A percentile compares a stretch with the other conserved stretches of the same genome.
Conservation (phyloP, 352 stramenopile genomes). For the Globisporangium perplexum region DNA sequence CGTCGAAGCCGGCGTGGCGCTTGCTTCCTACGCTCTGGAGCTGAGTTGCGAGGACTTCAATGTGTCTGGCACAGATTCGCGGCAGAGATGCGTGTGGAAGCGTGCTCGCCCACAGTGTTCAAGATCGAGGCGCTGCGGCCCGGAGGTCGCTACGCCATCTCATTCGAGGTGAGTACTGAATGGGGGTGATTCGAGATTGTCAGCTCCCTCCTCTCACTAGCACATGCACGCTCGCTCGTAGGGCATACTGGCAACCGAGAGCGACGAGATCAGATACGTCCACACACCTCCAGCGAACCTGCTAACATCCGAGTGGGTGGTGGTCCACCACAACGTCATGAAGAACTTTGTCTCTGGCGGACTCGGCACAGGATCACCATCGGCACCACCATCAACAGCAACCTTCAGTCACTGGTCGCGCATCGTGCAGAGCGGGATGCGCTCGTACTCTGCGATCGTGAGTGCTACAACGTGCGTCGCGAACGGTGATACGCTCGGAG, state of each 20-base stretch:
- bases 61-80: conserved; percentile 15
- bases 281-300: conserved; percentile 29
- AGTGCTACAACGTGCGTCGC: conserved; percentile 19
- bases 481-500: conserved; percentile 41
- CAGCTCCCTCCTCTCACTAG: neutral
- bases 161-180: conserved; percentile 27
- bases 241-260: conserved; percentile 30
- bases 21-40: neutral
- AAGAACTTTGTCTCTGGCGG: conserved; percentile 3
- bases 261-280: conserved; percentile 20
- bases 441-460: conserved; percentile 27
- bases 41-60: neutral
- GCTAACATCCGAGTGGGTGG: conserved; percentile 45
- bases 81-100: conserved; percentile 22
- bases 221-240: conserved; percentile 6
- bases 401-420: conserved; percentile 22
- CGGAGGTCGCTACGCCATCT: conserved; percentile 45
- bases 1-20: neutral
- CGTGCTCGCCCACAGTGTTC: conserved; percentile 50
- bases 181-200: neutral
- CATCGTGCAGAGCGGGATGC: conserved; percentile 29
- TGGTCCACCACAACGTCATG: conserved; percentile 38
- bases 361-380: neutral
- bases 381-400: neutral
- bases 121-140: conserved; percentile 55